A percentile compares a stretch with the other conserved stretches of the same genome.
Evolutionary conservation across 768 basidiomycete species (phyloP).

Genomic region (Kwoniella europaea): DNA sequence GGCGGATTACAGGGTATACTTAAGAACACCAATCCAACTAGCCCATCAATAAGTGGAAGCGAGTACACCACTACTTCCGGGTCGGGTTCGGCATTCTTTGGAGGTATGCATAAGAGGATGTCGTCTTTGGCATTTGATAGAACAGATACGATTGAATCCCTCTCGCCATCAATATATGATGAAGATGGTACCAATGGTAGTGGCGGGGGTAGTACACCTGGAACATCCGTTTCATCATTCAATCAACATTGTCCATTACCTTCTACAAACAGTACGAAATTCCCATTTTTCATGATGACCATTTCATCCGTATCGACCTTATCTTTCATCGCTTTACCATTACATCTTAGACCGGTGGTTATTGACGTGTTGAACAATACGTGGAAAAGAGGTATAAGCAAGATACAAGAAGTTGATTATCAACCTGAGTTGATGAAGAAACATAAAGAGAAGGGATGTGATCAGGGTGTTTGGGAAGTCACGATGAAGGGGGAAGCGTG

Average conservation of each 20-base stretch:
- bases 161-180: neutral
- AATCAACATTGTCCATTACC: conserved; percentile 43
- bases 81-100: conserved; percentile 21
- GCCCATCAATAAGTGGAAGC: conserved; percentile 18
- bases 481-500: conserved; percentile 41
- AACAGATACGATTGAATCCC: conserved; percentile 33
- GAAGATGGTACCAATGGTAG: neutral
- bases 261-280: conserved; percentile 21
- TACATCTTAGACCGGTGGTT: conserved; percentile 35
- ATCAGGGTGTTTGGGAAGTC: conserved; percentile 52
- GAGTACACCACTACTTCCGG: conserved; percentile 26
- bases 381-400: conserved; percentile 42
- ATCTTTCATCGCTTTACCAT: conserved; percentile 48
- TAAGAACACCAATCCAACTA: conserved; percentile 7
- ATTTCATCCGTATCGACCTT: conserved; percentile 44
- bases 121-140: conserved; percentile 31
- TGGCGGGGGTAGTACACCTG: conserved; percentile 31
- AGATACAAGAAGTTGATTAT: conserved; percentile 44
- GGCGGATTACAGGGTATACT: conserved; percentile 15
- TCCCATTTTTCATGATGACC: conserved; percentile 49
- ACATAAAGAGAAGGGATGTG: conserved; percentile 47
- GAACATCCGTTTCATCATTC: conserved; percentile 46
- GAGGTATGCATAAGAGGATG: conserved; percentile 27
- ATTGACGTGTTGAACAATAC: conserved; percentile 39
- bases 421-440: conserved; percentile 43